Percentiles rank a stretch among this genome's conserved stretches.
These are phyloP conservation scores for Monosporascus cannonballus DNA, from an alignment of 2,329 filamentous ascomycete genomes.

Conservation along the genomic window DNA sequence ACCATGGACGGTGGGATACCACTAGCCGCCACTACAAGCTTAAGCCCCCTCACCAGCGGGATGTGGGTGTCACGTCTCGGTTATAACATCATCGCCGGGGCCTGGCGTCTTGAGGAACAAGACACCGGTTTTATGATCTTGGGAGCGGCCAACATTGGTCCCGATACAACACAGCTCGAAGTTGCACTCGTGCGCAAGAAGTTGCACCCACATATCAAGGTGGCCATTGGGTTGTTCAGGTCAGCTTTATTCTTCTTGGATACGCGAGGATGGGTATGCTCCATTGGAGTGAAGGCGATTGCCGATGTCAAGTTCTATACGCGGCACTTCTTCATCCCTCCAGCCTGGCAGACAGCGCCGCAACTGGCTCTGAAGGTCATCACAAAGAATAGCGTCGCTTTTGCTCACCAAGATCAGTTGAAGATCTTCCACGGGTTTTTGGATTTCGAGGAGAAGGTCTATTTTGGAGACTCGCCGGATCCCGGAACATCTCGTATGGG, in stretches of 20 bases:
- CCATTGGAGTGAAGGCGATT: conserved; percentile 9
- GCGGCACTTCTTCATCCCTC: conserved; percentile 16
- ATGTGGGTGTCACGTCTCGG: too few species aligned
- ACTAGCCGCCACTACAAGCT: too few species aligned
- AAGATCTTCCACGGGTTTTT: conserved; percentile 14
- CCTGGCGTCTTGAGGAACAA: too few species aligned
- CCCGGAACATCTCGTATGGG: too few species aligned
- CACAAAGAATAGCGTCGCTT: conserved; percentile 6
- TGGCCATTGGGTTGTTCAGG: conserved; percentile 7
- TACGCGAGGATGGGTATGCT: conserved; percentile 15
- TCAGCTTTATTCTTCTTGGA: conserved; percentile 14
- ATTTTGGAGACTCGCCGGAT: background rate
- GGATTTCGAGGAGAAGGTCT: conserved; percentile 15
- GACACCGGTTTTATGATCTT: background rate
- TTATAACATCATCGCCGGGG: too few species aligned
- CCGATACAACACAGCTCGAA: background rate
- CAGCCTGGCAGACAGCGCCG: conserved; percentile 12
- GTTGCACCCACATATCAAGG: background rate
- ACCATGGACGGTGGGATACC: too few species aligned
- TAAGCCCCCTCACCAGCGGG: too few species aligned
- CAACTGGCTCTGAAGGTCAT: conserved; percentile 1
- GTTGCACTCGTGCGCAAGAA: background rate
- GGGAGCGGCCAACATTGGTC: background rate
- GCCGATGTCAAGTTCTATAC: conserved; percentile 4
- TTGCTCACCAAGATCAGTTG: conserved; percentile 13